Evolutionary conservation across 257 asterid species (phyloP).

Genomic region (Eucommia ulmoides): DNA sequence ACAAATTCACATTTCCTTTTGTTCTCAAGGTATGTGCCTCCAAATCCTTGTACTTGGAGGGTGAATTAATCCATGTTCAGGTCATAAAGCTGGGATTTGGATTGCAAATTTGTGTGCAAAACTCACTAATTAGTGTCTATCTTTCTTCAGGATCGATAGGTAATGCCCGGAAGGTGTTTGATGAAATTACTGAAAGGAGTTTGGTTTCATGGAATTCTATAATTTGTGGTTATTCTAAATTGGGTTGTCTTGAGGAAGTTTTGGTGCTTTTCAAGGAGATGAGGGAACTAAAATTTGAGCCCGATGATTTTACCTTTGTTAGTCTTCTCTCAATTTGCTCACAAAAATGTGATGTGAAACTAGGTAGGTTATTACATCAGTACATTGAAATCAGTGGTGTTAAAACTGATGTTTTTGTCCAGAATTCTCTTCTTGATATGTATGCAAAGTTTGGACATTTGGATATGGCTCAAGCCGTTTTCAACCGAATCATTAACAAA

Average conservation of each 20-base stretch:
- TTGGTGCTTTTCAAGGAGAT: neutral
- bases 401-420: neutral
- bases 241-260: neutral
- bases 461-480: neutral
- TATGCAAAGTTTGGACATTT: neutral
- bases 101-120: neutral
- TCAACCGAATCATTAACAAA: constrained; percentile 10
- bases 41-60: neutral
- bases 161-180: neutral
- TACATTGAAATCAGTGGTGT: neutral
- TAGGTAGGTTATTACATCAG: neutral
- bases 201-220: neutral
- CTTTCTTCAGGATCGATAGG: neutral
- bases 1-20: neutral
- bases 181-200: neutral
- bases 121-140: neutral
- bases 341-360: neutral
- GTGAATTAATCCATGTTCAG: neutral
- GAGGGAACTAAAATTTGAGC: neutral
- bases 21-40: neutral
- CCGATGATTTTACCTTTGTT: constrained; percentile 1
- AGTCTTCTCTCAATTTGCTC: neutral
- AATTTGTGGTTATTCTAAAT: neutral
- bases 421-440: neutral
- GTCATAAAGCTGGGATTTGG: neutral